Evolutionary conservation across 352 stramenopile species (phyloP).

Genomic region (Phytopythium boreale): DNA sequence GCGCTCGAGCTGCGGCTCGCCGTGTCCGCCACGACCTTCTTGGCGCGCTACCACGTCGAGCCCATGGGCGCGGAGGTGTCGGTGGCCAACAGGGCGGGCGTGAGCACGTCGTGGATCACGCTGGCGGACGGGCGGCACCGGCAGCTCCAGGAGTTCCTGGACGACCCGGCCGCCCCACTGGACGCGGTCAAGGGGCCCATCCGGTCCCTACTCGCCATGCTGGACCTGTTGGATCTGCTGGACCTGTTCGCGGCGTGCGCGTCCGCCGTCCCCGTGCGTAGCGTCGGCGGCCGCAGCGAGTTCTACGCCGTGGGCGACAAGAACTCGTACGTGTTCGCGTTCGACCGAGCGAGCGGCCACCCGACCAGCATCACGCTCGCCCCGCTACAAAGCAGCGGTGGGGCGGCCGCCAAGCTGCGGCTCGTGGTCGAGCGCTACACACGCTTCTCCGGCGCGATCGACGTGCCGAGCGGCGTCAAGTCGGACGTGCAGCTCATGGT

Average conservation of each 20-base stretch:
- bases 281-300: neutral
- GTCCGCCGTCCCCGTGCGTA: slow-evolving; percentile 5
- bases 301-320: slow-evolving; percentile 30
- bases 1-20: slow-evolving; percentile 30
- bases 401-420: slow-evolving; percentile 1
- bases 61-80: slow-evolving; percentile 37
- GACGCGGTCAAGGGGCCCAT: slow-evolving; percentile 24
- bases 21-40: slow-evolving; percentile 28
- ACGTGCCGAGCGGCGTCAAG: slow-evolving; percentile 38
- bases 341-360: slow-evolving; percentile 29
- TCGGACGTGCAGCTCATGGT: slow-evolving; percentile 55
- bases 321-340: slow-evolving; percentile 43
- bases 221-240: slow-evolving; percentile 46
- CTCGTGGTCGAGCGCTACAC: slow-evolving; percentile 44
- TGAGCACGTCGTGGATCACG: slow-evolving; percentile 50
- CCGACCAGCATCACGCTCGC: slow-evolving; percentile 38
- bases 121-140: slow-evolving; percentile 22
- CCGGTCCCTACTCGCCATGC: slow-evolving; percentile 32
- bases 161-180: neutral
- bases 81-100: slow-evolving; percentile 33
- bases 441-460: slow-evolving; percentile 24
- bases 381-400: neutral
- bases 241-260: slow-evolving; percentile 34
- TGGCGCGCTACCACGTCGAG: slow-evolving; percentile 44
- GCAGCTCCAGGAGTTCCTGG: slow-evolving; percentile 38